Percentiles rank a stretch among this genome's conserved stretches.
Conservation (phyloP, 2,329 filamentous ascomycete genomes). For the Colletotrichum graminicola region DNA sequence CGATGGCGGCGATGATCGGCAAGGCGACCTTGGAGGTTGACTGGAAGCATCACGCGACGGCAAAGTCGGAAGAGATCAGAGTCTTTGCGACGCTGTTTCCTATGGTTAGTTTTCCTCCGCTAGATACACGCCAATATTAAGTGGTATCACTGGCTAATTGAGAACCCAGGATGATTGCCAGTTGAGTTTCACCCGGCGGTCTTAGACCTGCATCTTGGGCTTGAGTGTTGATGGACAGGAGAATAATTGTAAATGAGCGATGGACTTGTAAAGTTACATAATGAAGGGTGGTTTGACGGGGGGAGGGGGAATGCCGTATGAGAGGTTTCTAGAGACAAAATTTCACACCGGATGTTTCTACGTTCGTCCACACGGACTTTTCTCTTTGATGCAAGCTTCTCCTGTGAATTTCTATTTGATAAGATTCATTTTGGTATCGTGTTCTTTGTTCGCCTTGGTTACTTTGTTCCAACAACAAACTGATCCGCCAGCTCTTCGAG, state of each 20-base stretch:
- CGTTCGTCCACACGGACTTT: not conserved
- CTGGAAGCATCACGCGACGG: slow-evolving; percentile 63
- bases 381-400: not conserved
- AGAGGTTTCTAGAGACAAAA: not conserved
- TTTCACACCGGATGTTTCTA: not conserved
- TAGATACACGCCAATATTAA: not conserved
- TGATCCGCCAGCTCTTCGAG: not conserved
- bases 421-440: not conserved
- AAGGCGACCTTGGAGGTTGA: slow-evolving; percentile 64
- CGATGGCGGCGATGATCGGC: slow-evolving; percentile 65
- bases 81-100: slow-evolving; percentile 64
- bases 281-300: not conserved
- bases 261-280: not conserved
- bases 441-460: no score
- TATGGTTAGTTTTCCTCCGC: slow-evolving; percentile 53
- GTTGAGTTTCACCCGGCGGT: slow-evolving; percentile 52
- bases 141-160: slow-evolving; percentile 26
- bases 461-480: no score
- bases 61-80: slow-evolving; percentile 61
- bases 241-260: no score
- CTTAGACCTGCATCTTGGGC: not conserved
- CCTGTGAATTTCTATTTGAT: no score
- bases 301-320: no score
- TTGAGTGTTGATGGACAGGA: not conserved
- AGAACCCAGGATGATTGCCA: slow-evolving; percentile 51